A percentile compares a stretch with the other conserved stretches of the same genome.
phyloP scores from a whole-genome alignment of 2,329 filamentous ascomycete species.

The Curvularia hawaiiensis region DNA sequence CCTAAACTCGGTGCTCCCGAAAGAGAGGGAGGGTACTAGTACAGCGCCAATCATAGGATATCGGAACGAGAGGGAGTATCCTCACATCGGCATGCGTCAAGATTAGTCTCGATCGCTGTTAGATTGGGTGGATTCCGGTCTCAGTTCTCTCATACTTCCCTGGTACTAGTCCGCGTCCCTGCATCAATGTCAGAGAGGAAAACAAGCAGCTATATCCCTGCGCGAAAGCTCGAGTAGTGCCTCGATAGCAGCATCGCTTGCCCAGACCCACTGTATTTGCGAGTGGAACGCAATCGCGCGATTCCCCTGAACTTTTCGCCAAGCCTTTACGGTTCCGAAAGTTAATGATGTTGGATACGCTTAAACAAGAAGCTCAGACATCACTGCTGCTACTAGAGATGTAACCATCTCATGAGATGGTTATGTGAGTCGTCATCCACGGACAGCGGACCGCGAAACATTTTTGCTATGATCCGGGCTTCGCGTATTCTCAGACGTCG shows the following conservation, averaged over 20 bases:
- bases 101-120: not conserved
- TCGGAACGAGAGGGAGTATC: conserved; percentile 19
- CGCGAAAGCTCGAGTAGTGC: not conserved
- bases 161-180: not conserved
- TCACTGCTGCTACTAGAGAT: not conserved
- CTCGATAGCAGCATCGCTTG: not conserved
- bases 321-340: not conserved
- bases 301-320: not conserved
- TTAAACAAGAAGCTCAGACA: not conserved
- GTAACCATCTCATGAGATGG: not conserved
- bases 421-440: not conserved
- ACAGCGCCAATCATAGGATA: conserved; percentile 4
- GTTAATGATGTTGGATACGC: not conserved
- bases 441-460: not conserved
- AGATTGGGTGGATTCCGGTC: not conserved
- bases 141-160: not conserved
- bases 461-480: not conserved
- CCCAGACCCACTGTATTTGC: not conserved
- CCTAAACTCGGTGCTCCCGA: conserved; percentile 50
- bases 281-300: not conserved
- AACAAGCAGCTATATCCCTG: not conserved
- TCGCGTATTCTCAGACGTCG: not conserved
- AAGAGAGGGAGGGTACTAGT: too few species aligned
- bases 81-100: conserved; percentile 10
- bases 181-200: not conserved